These are phyloP conservation scores for Rhodamnia argentea DNA, from an alignment of 345 rosid species.

Conservation along the genomic window DNA sequence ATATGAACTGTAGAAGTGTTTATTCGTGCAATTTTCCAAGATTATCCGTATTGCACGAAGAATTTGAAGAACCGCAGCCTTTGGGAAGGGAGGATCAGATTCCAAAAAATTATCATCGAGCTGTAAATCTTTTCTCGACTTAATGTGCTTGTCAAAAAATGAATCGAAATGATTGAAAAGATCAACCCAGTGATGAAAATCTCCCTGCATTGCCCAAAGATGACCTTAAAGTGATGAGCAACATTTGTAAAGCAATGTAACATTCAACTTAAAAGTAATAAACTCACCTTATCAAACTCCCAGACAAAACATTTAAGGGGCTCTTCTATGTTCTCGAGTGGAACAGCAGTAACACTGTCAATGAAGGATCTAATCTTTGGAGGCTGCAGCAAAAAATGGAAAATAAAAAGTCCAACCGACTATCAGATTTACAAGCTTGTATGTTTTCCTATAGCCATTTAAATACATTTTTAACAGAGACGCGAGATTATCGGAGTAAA, in stretches of 20 bases:
- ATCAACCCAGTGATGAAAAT: conserved; percentile 98
- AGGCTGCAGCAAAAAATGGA: conserved; percentile 47
- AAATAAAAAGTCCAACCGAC: background rate
- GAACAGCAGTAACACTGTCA: conserved; percentile 47
- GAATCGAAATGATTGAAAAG: conserved; percentile 91
- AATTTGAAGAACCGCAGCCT: conserved; percentile 84
- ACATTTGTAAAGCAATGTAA: background rate
- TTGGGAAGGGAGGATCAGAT: conserved; percentile 71
- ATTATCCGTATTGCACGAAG: conserved; percentile 85
- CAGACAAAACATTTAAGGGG: conserved; percentile 72
- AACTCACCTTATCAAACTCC: conserved; percentile 85
- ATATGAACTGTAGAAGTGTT: conserved; percentile 81
- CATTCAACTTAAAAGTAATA: background rate
- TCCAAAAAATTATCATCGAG: conserved; percentile 63
- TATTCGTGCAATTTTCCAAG: conserved; percentile 92
- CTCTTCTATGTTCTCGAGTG: conserved; percentile 67
- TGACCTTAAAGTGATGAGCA: conserved; percentile 4
- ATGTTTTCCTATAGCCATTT: background rate
- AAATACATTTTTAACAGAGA: background rate
- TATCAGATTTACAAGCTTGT: background rate
- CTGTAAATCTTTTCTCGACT: conserved; percentile 78
- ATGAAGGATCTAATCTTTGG: conserved; percentile 82
- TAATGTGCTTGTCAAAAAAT: conserved; percentile 82
- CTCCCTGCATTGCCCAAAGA: conserved; percentile 53
- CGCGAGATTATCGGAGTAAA: background rate